Evolutionary conservation across 2,329 filamentous ascomycete genomes (phyloP).

Genomic region (Penicillium sp.): DNA sequence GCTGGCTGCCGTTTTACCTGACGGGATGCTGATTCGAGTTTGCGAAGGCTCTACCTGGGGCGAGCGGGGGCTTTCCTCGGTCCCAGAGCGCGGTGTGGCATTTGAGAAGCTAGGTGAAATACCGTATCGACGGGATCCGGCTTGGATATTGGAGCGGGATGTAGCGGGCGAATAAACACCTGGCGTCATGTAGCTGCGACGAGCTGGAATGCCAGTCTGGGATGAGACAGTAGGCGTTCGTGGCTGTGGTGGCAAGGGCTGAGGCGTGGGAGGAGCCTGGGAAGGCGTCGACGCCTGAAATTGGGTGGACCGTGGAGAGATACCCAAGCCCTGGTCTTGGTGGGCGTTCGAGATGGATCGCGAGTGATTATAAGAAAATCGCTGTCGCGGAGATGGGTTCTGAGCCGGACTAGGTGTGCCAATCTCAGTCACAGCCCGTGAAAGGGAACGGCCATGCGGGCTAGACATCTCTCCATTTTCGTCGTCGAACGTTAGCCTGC

Average conservation of each 20-base stretch:
- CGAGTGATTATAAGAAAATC: conserved; percentile 35
- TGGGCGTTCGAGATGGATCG: conserved; percentile 30
- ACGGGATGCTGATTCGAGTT: conserved; percentile 39
- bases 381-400: conserved; percentile 38
- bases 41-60: conserved; percentile 31
- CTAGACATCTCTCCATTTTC: conserved; percentile 35
- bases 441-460: conserved; percentile 41
- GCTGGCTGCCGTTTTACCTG: conserved; percentile 40
- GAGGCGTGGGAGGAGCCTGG: conserved; percentile 18
- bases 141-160: conserved; percentile 45
- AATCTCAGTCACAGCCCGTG: conserved; percentile 49
- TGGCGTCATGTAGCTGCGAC: conserved; percentile 41
- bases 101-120: conserved; percentile 27
- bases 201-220: conserved; percentile 42
- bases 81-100: conserved; percentile 21
- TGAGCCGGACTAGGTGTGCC: conserved; percentile 33
- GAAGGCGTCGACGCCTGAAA: conserved; percentile 26
- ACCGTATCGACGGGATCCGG: conserved; percentile 47
- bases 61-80: conserved; percentile 25
- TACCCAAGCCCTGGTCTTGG: conserved; percentile 26
- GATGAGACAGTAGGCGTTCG: conserved; percentile 35
- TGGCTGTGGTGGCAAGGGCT: conserved; percentile 25
- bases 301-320: conserved; percentile 29
- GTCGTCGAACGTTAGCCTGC: conserved; percentile 43
- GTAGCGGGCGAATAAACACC: conserved; percentile 40